Conservation (phyloP, 208 protist species). For the Leishmania lainsoni region DNA sequence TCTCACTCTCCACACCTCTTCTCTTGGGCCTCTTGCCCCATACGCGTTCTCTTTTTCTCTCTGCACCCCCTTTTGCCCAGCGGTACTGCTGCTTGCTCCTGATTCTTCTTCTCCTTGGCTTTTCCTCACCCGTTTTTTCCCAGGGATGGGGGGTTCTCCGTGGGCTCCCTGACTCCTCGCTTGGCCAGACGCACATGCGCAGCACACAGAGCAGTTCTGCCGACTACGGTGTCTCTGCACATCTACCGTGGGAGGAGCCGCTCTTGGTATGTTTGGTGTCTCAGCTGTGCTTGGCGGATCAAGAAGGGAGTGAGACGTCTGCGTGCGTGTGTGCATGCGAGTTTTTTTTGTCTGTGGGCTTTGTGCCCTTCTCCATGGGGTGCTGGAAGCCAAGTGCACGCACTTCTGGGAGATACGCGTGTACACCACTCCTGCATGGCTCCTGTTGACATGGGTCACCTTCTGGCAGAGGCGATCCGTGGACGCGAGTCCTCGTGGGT, state of each 20-base stretch:
- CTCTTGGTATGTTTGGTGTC: background rate
- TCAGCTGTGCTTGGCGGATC: background rate
- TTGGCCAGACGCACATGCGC: background rate
- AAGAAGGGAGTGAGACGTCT: background rate
- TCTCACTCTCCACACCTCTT: too few relatives aligned
- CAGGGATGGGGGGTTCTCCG: background rate
- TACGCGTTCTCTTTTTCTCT: background rate
- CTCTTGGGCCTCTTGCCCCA: background rate
- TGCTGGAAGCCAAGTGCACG: background rate
- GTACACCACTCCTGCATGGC: background rate
- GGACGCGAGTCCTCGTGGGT: background rate
- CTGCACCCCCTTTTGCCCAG: background rate
- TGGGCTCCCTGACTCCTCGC: background rate
- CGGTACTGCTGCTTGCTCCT: background rate
- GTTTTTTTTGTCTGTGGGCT: background rate
- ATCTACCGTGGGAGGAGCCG: background rate
- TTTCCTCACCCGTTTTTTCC: background rate
- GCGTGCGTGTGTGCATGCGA: background rate
- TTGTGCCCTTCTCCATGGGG: background rate
- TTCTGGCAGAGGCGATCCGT: slow-evolving; percentile 36
- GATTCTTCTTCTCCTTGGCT: too few relatives aligned
- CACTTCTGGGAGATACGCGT: background rate
- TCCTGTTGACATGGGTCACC: slow-evolving; percentile 1
- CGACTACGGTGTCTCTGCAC: background rate
- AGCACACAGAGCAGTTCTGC: background rate